Evolutionary conservation across 805 yeast genomes (phyloP).

Genomic region (Diddensiella santjacobensis): DNA sequence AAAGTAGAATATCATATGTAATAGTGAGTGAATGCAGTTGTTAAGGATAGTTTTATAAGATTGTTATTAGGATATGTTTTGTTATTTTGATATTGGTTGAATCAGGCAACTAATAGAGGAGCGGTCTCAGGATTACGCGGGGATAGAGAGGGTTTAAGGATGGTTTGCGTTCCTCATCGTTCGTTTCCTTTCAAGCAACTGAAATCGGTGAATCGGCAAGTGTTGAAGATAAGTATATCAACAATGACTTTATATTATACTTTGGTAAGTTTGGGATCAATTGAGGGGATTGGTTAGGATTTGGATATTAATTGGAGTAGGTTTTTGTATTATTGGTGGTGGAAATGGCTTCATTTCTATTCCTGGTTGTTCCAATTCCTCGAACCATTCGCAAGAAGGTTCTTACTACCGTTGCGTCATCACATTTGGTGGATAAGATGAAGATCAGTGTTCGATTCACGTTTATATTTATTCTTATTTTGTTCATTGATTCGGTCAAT

Average conservation of each 20-base stretch:
- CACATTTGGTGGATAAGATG: constrained; percentile 67
- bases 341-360: constrained; percentile 75
- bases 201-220: too few relatives aligned
- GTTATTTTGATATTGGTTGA: too few relatives aligned
- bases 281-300: neutral
- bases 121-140: too few relatives aligned
- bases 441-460: constrained; percentile 77
- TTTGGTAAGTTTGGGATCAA: constrained; percentile 33
- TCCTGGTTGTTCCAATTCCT: constrained; percentile 85
- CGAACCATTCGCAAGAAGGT: constrained; percentile 65
- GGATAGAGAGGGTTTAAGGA: too few relatives aligned
- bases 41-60: too few relatives aligned
- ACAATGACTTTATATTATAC: constrained; percentile 44
- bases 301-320: constrained; percentile 18
- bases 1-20: too few relatives aligned
- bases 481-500: constrained; percentile 85
- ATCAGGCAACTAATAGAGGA: too few relatives aligned
- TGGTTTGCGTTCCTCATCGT: too few relatives aligned
- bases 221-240: neutral
- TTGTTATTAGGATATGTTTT: too few relatives aligned
- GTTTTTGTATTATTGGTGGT: constrained; percentile 72
- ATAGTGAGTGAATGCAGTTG: too few relatives aligned
- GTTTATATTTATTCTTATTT: constrained; percentile 73
- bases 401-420: constrained; percentile 53
- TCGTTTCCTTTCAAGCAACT: too few relatives aligned